These are phyloP conservation scores for Saccharum hybrid DNA, from an alignment of 202 grass and related monocot species.

Conservation along the genomic window DNA sequence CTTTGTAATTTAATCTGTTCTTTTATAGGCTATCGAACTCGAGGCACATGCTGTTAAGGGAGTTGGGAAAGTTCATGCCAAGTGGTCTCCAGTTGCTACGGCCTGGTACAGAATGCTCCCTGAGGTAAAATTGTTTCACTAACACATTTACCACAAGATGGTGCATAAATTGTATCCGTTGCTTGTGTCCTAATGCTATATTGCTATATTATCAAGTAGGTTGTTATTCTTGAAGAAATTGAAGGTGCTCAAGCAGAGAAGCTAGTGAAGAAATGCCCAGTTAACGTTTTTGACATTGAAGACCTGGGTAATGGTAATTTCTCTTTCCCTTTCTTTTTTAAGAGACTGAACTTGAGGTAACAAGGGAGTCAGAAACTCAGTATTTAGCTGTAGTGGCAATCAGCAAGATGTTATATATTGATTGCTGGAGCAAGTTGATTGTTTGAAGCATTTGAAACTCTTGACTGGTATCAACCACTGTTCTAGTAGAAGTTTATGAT, in stretches of 20 bases:
- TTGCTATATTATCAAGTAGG: constrained; percentile 45
- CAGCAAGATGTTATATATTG: neutral
- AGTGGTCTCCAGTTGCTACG: constrained; percentile 93
- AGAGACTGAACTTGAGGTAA: constrained; percentile 18
- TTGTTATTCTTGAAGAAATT: constrained; percentile 69
- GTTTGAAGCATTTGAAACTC: neutral
- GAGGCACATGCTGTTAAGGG: constrained; percentile 93
- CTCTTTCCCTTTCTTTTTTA: constrained; percentile 26
- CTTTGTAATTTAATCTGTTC: constrained; percentile 21
- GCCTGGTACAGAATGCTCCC: constrained; percentile 90
- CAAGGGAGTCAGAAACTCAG: neutral
- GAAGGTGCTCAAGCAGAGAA: constrained; percentile 60
- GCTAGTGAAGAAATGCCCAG: constrained; percentile 68
- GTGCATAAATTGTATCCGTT: neutral
- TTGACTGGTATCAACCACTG: neutral
- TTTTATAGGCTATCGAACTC: constrained; percentile 75
- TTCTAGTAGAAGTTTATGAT: neutral
- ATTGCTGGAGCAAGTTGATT: neutral
- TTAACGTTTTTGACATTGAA: constrained; percentile 93
- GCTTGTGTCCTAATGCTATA: constrained; percentile 1
- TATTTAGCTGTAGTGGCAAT: neutral
- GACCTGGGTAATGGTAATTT: constrained; percentile 79
- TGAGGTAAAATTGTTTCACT: constrained; percentile 59
- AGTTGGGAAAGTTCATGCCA: constrained; percentile 81
- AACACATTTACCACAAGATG: constrained; percentile 24